Conservation (phyloP, 1,284 basidiomycete genomes). For the Trametes sp. region DNA sequence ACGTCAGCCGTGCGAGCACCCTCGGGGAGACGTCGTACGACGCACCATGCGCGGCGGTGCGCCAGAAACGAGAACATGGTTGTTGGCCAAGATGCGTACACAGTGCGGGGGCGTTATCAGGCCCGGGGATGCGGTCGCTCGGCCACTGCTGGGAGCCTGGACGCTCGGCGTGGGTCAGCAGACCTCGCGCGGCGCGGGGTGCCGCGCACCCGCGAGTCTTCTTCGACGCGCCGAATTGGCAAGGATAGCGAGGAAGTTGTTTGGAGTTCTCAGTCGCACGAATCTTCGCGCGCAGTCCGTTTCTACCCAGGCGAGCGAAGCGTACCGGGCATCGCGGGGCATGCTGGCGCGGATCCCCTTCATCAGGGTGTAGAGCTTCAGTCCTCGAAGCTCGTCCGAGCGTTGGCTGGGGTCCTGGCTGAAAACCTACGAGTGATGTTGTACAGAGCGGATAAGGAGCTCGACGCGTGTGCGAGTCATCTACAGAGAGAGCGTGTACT, state of each 20-base stretch:
- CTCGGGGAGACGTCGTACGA: conserved; percentile 6
- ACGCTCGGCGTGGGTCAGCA: not conserved
- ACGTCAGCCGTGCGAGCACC: not conserved
- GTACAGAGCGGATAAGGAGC: too few species aligned
- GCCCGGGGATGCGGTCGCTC: not conserved
- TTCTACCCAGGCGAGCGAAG: not conserved
- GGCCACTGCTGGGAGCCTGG: not conserved
- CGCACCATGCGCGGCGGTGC: conserved; percentile 45
- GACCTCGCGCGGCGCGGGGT: conserved; percentile 1
- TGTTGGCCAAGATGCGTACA: conserved; percentile 9
- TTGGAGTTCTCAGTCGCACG: not conserved
- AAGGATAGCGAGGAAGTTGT: not conserved
- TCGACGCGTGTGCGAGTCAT: too few species aligned
- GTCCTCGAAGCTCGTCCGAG: too few species aligned
- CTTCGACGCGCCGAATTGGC: not conserved
- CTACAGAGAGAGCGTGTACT: too few species aligned
- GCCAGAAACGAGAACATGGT: conserved; percentile 41
- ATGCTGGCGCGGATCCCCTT: conserved; percentile 1
- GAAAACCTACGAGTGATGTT: too few species aligned
- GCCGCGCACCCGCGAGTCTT: not conserved
- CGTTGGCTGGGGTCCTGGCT: too few species aligned
- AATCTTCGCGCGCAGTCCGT: not conserved
- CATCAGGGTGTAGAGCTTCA: not conserved
- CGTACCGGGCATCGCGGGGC: conserved; percentile 1
- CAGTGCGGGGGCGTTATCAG: conserved; percentile 1